A percentile compares a stretch with the other conserved stretches of the same genome.
These are phyloP conservation scores for Durotheca rogersii DNA, from an alignment of 495 filamentous ascomycete genomes.

Conservation along the genomic window DNA sequence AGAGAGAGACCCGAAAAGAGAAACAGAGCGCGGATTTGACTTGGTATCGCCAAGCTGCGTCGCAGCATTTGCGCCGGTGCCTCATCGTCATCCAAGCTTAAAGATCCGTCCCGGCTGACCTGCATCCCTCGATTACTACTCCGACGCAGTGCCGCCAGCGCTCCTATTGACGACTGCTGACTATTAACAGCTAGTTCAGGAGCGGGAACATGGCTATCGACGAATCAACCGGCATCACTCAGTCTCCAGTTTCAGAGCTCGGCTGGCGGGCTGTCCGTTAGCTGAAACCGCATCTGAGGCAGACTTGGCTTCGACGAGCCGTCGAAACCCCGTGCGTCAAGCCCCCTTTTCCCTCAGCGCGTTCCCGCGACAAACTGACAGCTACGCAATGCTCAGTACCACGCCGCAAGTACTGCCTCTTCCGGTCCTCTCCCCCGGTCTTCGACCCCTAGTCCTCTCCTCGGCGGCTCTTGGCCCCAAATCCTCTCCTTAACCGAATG, in stretches of 20 bases:
- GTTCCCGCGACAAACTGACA: no score
- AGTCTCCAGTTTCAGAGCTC: conserved; percentile 34
- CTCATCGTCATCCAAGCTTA: conserved; percentile 25
- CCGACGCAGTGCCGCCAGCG: no score
- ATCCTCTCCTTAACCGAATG: conserved; percentile 28
- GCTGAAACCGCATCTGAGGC: conserved; percentile 36
- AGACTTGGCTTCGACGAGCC: conserved; percentile 14
- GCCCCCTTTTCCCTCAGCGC: conserved; percentile 9
- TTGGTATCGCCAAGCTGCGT: conserved; percentile 22
- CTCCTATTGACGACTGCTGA: no score
- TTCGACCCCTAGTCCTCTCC: conserved; percentile 18
- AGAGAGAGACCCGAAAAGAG: no score
- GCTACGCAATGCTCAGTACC: no score
- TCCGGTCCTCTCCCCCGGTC: no score
- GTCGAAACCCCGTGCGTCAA: conserved; percentile 19
- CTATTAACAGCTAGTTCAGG: no score
- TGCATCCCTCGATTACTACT: no score
- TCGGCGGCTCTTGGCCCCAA: conserved; percentile 25
- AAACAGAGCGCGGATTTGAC: conserved; percentile 19
- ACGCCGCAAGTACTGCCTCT: no score
- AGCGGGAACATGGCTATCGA: conserved; percentile 9
- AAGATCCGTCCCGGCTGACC: background rate
- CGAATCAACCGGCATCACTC: conserved; percentile 26
- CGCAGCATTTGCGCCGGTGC: conserved; percentile 19
- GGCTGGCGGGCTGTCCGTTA: conserved; percentile 28